These are phyloP conservation scores for Lolium multiflorum DNA, from an alignment of 176 grass and related monocot genomes.

Conservation along the genomic window DNA sequence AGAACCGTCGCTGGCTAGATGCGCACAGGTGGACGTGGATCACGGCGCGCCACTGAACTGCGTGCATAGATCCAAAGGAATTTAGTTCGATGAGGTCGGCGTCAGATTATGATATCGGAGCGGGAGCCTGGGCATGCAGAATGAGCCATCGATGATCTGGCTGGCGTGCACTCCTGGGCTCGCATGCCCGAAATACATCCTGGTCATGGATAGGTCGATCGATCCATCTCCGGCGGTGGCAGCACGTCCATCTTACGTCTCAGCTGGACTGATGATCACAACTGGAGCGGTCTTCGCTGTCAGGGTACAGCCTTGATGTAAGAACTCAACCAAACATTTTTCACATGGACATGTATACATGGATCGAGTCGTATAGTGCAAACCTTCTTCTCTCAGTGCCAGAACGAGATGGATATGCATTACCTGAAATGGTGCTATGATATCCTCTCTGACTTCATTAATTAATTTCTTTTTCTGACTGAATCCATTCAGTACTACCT, in stretches of 20 bases:
- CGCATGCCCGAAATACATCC: background rate
- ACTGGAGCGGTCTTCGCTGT: background rate
- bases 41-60: background rate
- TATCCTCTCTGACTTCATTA: background rate
- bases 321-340: background rate
- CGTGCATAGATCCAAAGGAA: background rate
- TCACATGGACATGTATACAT: background rate
- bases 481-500: background rate
- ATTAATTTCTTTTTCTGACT: background rate
- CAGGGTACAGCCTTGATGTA: background rate
- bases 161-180: conserved; percentile 1
- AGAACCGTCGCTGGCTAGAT: background rate
- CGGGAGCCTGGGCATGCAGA: background rate
- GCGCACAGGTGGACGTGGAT: background rate
- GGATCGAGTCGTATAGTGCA: background rate
- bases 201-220: background rate
- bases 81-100: background rate
- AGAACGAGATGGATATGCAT: background rate
- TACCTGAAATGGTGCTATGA: background rate
- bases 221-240: background rate
- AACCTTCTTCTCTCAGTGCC: background rate
- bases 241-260: background rate
- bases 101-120: background rate
- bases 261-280: background rate
- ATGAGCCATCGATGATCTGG: conserved; percentile 4